Evolutionary conservation across 148 eudicot genomes (phyloP).

Genomic region (Dysphania ambrosioides): DNA sequence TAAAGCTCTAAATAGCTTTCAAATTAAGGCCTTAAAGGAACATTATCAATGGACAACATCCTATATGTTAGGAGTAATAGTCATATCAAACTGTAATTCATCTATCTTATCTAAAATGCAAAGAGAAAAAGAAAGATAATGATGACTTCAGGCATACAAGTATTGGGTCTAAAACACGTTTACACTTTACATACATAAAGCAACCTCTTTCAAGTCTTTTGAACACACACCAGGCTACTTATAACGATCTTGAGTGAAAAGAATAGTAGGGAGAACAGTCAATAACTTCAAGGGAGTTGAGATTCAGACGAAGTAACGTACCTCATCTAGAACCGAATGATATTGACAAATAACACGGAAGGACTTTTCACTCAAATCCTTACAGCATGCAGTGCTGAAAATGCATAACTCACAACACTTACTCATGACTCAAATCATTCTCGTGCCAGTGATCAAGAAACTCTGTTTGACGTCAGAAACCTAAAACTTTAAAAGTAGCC

Average conservation of each 20-base stretch:
- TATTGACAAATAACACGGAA: background rate
- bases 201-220: no score
- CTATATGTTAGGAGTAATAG: background rate
- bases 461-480: slow-evolving; percentile 9
- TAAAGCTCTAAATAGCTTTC: background rate
- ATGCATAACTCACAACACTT: background rate
- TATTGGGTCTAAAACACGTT: no score
- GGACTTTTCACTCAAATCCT: background rate
- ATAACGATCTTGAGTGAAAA: no score
- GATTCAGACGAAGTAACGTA: background rate
- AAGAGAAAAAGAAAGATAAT: no score
- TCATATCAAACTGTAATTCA: no score
- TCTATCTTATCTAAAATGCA: no score
- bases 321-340: background rate
- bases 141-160: no score
- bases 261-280: no score
- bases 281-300: no score
- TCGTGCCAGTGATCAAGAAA: slow-evolving; percentile 17
- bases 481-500: background rate
- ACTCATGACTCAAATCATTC: slow-evolving; percentile 12
- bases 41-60: background rate
- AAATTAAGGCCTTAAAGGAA: background rate
- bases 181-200: no score
- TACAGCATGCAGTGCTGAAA: background rate
- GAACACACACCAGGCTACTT: no score